Percentiles rank a stretch among this genome's conserved stretches.
phyloP scores from a whole-genome alignment of 805 yeast genomes.

The Scheffersomyces spartinae region DNA sequence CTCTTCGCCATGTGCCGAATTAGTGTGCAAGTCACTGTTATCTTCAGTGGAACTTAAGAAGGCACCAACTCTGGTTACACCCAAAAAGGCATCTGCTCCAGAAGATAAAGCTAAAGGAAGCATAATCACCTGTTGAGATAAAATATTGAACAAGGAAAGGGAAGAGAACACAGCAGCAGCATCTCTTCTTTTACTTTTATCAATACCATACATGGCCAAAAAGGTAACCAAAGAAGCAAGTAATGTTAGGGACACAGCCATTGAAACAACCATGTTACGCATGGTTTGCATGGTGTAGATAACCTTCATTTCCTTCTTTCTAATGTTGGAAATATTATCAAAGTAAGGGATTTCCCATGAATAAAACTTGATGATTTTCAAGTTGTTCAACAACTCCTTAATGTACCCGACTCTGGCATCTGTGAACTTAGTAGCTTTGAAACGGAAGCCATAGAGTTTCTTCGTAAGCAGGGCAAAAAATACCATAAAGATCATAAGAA shows the following conservation, averaged over 20 bases:
- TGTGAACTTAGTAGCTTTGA: too few relatives aligned
- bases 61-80: slow-evolving; percentile 11
- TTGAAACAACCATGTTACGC: slow-evolving; percentile 6
- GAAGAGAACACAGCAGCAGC: slow-evolving; percentile 9
- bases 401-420: slow-evolving; percentile 7
- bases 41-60: slow-evolving; percentile 15
- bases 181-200: slow-evolving; percentile 1
- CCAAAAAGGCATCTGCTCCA: slow-evolving; percentile 7
- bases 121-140: slow-evolving; percentile 5
- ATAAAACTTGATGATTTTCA: slow-evolving; percentile 11
- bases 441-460: slow-evolving; percentile 44
- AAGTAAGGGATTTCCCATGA: slow-evolving; percentile 11
- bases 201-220: slow-evolving; percentile 7
- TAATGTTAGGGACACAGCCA: slow-evolving; percentile 5
- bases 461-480: slow-evolving; percentile 37
- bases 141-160: slow-evolving; percentile 7
- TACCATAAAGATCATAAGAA: slow-evolving; percentile 39
- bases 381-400: slow-evolving; percentile 8
- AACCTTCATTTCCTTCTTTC: slow-evolving; percentile 6
- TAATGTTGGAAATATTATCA: slow-evolving; percentile 4
- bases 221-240: slow-evolving; percentile 10
- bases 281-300: slow-evolving; percentile 7
- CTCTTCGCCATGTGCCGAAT: not conserved
- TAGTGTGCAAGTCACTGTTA: slow-evolving; percentile 1
- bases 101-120: slow-evolving; percentile 7